Percentiles rank a stretch among this genome's conserved stretches.
These are phyloP conservation scores for Bathelium albidoporum DNA, from an alignment of 495 filamentous ascomycete genomes.

Conservation along the genomic window DNA sequence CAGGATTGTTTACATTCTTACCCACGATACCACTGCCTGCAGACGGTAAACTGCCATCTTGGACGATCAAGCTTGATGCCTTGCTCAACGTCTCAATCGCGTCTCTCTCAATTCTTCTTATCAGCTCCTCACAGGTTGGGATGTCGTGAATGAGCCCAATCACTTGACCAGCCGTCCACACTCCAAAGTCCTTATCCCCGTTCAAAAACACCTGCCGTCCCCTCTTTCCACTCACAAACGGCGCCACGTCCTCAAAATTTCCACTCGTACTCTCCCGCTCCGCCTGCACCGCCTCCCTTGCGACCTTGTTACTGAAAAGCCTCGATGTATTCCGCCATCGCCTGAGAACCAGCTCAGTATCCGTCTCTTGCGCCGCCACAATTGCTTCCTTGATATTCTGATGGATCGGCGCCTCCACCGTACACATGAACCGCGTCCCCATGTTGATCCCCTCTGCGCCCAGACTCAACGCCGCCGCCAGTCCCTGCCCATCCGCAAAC, in stretches of 20 bases:
- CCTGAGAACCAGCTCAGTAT: slow-evolving; percentile 79
- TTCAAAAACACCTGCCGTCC: slow-evolving; percentile 86
- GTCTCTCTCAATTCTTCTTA: slow-evolving; percentile 53
- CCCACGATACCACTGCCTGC: slow-evolving; percentile 19
- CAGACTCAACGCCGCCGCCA: slow-evolving; percentile 82
- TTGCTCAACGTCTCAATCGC: slow-evolving; percentile 40
- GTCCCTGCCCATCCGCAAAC: slow-evolving; percentile 87
- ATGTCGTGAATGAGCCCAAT: slow-evolving; percentile 63
- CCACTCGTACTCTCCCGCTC: slow-evolving; percentile 78
- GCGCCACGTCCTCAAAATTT: slow-evolving; percentile 84
- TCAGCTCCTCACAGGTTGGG: slow-evolving; percentile 49
- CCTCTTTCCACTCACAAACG: slow-evolving; percentile 83
- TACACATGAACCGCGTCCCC: slow-evolving; percentile 92
- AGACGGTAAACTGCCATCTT: slow-evolving; percentile 22
- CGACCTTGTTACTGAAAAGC: slow-evolving; percentile 81
- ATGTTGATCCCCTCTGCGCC: slow-evolving; percentile 95
- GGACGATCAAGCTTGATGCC: slow-evolving; percentile 21
- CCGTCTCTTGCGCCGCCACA: slow-evolving; percentile 76
- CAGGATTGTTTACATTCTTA: slow-evolving; percentile 27
- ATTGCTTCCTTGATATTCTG: slow-evolving; percentile 87
- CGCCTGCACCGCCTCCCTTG: slow-evolving; percentile 66
- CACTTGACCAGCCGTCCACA: slow-evolving; percentile 63
- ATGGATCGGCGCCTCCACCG: slow-evolving; percentile 85
- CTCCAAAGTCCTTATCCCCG: slow-evolving; percentile 83
- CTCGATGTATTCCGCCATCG: slow-evolving; percentile 90